A percentile compares a stretch with the other conserved stretches of the same genome.
Conservation (phyloP, 2,329 filamentous ascomycete species). For the Lachnellula arida region DNA sequence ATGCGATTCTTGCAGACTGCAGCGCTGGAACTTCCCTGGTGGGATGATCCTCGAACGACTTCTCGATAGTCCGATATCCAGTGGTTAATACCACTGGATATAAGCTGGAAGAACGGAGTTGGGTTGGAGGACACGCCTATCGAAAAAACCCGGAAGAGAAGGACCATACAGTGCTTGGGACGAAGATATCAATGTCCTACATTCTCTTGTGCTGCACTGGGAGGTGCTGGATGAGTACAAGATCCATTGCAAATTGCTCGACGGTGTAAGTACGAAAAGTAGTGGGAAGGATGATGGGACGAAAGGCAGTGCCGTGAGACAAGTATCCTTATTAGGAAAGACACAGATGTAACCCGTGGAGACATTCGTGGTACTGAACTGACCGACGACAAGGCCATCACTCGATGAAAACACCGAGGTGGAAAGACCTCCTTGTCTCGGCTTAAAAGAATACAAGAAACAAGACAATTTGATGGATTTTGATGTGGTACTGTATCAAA, state of each 20-base stretch:
- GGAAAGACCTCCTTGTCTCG: too few species aligned
- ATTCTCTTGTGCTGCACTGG: conserved; percentile 47
- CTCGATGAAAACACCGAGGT: too few species aligned
- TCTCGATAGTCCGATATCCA: conserved; percentile 39
- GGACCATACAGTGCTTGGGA: conserved; percentile 40
- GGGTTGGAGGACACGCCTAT: conserved; percentile 8
- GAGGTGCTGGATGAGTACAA: conserved; percentile 47
- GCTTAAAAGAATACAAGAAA: too few species aligned
- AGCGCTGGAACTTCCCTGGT: conserved; percentile 41
- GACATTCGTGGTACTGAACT: conserved; percentile 27
- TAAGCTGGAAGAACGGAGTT: conserved; percentile 17
- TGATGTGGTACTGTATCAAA: too few species aligned
- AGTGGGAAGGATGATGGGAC: not conserved
- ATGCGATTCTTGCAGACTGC: conserved; percentile 39
- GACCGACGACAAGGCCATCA: not conserved
- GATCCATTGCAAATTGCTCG: conserved; percentile 55
- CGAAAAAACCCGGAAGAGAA: conserved; percentile 31
- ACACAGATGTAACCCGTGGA: conserved; percentile 18
- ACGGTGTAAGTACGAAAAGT: conserved; percentile 38
- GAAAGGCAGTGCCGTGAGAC: conserved; percentile 17
- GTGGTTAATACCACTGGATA: conserved; percentile 18
- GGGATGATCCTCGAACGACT: conserved; percentile 42
- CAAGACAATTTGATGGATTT: too few species aligned
- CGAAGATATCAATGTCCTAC: conserved; percentile 42
- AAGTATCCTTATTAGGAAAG: conserved; percentile 24